Evolutionary conservation across 352 stramenopile species (phyloP).

Genomic region (Pythium oligandrum): DNA sequence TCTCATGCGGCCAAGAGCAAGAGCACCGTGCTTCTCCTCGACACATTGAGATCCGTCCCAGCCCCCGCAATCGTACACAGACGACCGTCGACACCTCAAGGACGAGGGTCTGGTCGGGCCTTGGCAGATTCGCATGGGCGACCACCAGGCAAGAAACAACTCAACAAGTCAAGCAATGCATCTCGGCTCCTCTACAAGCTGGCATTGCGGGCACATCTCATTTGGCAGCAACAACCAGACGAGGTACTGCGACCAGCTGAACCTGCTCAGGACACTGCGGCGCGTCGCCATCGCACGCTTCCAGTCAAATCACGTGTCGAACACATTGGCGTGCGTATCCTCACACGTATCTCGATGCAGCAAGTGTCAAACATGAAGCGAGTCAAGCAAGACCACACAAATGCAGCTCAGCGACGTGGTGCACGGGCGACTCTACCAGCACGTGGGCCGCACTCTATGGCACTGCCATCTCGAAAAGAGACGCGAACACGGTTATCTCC

Average conservation of each 20-base stretch:
- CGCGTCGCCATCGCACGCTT: no score
- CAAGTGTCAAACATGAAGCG: slow-evolving; percentile 8
- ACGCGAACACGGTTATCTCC: neutral
- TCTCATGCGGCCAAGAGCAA: slow-evolving; percentile 4
- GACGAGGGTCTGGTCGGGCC: no score
- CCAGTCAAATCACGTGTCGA: slow-evolving; percentile 6
- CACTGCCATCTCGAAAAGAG: neutral
- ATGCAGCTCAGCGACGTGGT: neutral
- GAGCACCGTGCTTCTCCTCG: slow-evolving; percentile 7
- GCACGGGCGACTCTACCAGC: no score
- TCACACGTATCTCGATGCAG: slow-evolving; percentile 13
- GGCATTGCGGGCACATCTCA: no score
- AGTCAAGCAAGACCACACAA: neutral
- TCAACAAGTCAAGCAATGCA: no score
- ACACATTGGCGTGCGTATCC: slow-evolving; percentile 5
- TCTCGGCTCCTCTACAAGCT: no score
- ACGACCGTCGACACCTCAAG: neutral
- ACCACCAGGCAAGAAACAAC: no score
- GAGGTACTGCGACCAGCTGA: no score
- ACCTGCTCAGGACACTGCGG: no score
- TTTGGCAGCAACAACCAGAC: no score
- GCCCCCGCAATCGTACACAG: neutral
- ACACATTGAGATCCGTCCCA: slow-evolving; percentile 4
- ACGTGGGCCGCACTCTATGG: no score
- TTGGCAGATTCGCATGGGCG: no score